Percentiles rank a stretch among this genome's conserved stretches.
These are phyloP conservation scores for Gonapodya sp. DNA, from an alignment of 192 early-diverging fungal genomes.

Conservation along the genomic window DNA sequence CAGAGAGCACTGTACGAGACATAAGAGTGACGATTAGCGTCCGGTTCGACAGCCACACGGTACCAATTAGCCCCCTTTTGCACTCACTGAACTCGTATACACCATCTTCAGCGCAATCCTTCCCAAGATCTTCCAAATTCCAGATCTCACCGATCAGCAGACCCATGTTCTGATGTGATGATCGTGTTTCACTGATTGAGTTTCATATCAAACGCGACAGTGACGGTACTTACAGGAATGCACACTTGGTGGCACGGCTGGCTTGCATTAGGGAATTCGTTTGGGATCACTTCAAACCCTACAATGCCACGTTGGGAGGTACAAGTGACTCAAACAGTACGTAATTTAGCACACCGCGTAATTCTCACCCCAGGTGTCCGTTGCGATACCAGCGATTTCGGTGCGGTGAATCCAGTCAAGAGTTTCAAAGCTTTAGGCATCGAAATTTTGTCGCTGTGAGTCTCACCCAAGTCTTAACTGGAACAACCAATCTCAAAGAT, in stretches of 20 bases:
- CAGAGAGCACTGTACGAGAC: neutral
- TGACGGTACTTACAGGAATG: no score
- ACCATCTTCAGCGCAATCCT: neutral
- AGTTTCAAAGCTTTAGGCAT: neutral
- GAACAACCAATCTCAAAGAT: neutral
- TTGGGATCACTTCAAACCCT: neutral
- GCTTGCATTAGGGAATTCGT: slow-evolving; percentile 4
- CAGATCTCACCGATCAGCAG: slow-evolving; percentile 11
- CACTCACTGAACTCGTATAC: slow-evolving; percentile 8
- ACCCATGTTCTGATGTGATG: slow-evolving; percentile 9
- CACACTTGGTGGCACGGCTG: slow-evolving; percentile 10
- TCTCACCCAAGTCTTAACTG: neutral
- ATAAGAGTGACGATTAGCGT: no score
- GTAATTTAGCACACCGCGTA: no score
- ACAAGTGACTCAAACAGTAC: neutral
- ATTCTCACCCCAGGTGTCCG: slow-evolving; percentile 6
- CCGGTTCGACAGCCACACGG: neutral
- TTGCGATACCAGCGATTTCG: neutral
- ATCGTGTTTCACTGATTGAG: no score
- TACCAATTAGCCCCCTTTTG: neutral
- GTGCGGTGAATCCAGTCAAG: slow-evolving; percentile 1
- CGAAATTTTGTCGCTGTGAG: neutral
- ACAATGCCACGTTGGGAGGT: neutral
- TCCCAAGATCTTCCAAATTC: neutral
- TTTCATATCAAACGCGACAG: no score